These are phyloP conservation scores for Fraxinus cuspidata DNA, from an alignment of 257 asterid genomes.

Conservation along the genomic window DNA sequence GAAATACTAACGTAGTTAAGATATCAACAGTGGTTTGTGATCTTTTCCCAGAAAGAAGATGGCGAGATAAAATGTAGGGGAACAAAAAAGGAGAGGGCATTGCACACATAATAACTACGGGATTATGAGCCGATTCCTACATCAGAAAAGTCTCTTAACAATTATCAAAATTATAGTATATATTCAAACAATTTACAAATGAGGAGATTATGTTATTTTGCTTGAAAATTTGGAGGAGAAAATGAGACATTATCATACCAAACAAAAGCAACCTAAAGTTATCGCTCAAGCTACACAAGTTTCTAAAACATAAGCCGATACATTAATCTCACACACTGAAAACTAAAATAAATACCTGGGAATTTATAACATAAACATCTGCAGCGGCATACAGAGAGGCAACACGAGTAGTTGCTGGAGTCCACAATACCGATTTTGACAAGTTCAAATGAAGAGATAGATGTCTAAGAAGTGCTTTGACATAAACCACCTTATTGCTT, in stretches of 20 bases:
- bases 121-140: background rate
- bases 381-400: slow-evolving; percentile 96
- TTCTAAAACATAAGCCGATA: background rate
- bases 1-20: background rate
- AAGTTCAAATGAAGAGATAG: slow-evolving; percentile 61
- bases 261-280: background rate
- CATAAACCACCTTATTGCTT: slow-evolving; percentile 83
- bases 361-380: slow-evolving; percentile 92
- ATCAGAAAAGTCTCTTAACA: background rate
- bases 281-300: background rate
- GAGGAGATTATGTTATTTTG: background rate
- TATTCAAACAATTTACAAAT: background rate
- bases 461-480: slow-evolving; percentile 65
- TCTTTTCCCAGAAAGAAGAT: background rate
- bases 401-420: slow-evolving; percentile 92
- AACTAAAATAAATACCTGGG: slow-evolving; percentile 59
- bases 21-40: background rate
- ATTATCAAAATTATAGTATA: background rate
- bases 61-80: background rate
- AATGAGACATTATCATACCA: background rate
- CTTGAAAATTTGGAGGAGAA: background rate
- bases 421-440: slow-evolving; percentile 82
- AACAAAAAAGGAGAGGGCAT: background rate
- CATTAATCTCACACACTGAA: background rate
- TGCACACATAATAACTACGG: background rate